A percentile compares a stretch with the other conserved stretches of the same genome.
phyloP scores from a whole-genome alignment of 352 stramenopile species.

The Globisporangium paroecandrum region DNA sequence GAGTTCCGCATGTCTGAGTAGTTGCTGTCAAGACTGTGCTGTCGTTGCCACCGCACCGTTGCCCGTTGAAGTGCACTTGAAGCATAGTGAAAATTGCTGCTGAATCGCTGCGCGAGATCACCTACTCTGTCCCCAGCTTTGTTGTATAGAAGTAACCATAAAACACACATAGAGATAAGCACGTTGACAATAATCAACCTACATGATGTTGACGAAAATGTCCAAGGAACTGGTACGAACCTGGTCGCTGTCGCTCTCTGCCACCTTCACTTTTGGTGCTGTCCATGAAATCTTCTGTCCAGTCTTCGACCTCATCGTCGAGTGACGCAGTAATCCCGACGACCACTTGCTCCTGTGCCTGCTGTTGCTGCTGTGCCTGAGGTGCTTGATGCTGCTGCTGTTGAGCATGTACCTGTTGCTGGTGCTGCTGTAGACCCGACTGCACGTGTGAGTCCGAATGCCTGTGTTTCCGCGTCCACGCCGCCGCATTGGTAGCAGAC shows the following conservation, averaged over 20 bases:
- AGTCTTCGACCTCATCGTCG: constrained; percentile 76
- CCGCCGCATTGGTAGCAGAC: background rate
- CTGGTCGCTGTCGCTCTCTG: background rate
- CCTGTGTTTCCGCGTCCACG: constrained; percentile 12
- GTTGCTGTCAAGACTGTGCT: constrained; percentile 30
- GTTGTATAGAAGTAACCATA: background rate
- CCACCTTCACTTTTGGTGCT: constrained; percentile 9
- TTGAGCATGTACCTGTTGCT: background rate
- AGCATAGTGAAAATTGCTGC: constrained; percentile 26
- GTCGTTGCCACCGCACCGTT: constrained; percentile 31
- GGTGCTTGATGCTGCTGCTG: constrained; percentile 18
- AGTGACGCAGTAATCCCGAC: constrained; percentile 62
- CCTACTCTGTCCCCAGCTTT: constrained; percentile 7
- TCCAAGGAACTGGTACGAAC: background rate
- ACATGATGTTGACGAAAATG: background rate
- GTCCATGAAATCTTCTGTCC: constrained; percentile 59
- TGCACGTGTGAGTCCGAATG: constrained; percentile 18
- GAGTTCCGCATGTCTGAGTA: constrained; percentile 22
- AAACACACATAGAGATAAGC: constrained; percentile 6
- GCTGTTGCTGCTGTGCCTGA: constrained; percentile 4
- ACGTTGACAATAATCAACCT: background rate
- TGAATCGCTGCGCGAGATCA: constrained; percentile 18
- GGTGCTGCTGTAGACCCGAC: constrained; percentile 26
- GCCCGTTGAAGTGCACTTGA: constrained; percentile 19
- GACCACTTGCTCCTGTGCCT: constrained; percentile 53